phyloP scores from a whole-genome alignment of 2,329 filamentous ascomycete genomes.

The Pseudopithomyces maydicus region DNA sequence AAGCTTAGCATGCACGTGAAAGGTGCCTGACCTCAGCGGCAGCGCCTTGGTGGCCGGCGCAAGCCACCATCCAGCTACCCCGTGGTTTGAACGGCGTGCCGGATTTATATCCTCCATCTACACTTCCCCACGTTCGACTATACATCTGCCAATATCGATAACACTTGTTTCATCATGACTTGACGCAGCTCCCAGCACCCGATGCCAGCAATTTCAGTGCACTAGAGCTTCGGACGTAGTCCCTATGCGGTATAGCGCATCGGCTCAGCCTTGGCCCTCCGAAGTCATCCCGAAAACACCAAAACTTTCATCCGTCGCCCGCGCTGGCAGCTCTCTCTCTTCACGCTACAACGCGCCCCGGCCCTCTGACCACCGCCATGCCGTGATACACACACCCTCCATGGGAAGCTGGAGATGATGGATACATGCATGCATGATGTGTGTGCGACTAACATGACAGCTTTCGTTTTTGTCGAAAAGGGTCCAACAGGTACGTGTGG shows the following conservation, averaged over 20 bases:
- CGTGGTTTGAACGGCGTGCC: no score
- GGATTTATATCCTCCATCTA: no score
- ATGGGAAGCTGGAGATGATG: no score
- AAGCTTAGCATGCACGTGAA: slow-evolving; percentile 6
- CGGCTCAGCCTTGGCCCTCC: neutral
- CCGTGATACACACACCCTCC: no score
- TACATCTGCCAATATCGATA: no score
- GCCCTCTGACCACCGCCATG: neutral
- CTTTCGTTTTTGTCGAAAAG: neutral
- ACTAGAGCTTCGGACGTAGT: neutral
- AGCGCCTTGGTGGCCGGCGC: neutral
- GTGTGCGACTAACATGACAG: neutral
- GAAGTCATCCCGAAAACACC: slow-evolving; percentile 1
- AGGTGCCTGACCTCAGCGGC: neutral
- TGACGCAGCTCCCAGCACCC: no score
- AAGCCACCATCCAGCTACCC: no score
- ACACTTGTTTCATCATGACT: no score
- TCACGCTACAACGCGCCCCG: neutral
- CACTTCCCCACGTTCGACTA: no score
- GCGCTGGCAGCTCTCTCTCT: neutral
- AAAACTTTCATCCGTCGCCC: slow-evolving; percentile 2
- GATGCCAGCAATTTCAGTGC: neutral
- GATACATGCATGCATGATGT: no score
- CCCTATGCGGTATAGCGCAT: neutral
- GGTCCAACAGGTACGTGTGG: neutral